These are phyloP conservation scores for Dittrichia graveolens DNA, from an alignment of 129 eudicot species.

Conservation along the genomic window DNA sequence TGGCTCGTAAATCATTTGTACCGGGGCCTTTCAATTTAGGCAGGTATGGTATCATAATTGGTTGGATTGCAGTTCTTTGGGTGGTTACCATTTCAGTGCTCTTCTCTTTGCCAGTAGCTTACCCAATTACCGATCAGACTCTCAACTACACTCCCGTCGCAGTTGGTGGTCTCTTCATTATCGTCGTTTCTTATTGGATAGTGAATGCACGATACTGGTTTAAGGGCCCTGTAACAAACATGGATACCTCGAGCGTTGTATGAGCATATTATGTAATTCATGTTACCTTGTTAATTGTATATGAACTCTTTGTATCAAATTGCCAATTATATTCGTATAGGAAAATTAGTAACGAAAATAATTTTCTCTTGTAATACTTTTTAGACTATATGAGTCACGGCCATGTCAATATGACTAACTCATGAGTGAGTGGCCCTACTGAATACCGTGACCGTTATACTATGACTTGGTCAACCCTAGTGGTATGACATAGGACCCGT, in stretches of 20 bases:
- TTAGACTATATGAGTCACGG: neutral
- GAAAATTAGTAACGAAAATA: constrained; percentile 2
- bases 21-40: constrained; percentile 93
- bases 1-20: constrained; percentile 79
- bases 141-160: constrained; percentile 98
- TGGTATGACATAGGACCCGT: too few relatives aligned
- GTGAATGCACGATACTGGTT: constrained; percentile 85
- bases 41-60: constrained; percentile 64
- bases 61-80: constrained; percentile 93
- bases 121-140: constrained; percentile 69
- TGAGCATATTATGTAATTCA: constrained; percentile 2
- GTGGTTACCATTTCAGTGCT: constrained; percentile 75
- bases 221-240: constrained; percentile 84
- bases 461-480: too few relatives aligned
- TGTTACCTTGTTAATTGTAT: constrained; percentile 14
- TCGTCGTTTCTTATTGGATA: constrained; percentile 67
- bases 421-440: too few relatives aligned
- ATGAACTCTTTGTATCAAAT: constrained; percentile 4
- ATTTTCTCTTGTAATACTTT: neutral
- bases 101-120: constrained; percentile 87
- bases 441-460: too few relatives aligned
- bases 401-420: too few relatives aligned
- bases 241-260: constrained; percentile 44
- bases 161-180: constrained; percentile 73
- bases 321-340: constrained; percentile 23